Base-by-base conservation (phyloP, 306 rosid genomes). In the Cucumis hystrix region DNA sequence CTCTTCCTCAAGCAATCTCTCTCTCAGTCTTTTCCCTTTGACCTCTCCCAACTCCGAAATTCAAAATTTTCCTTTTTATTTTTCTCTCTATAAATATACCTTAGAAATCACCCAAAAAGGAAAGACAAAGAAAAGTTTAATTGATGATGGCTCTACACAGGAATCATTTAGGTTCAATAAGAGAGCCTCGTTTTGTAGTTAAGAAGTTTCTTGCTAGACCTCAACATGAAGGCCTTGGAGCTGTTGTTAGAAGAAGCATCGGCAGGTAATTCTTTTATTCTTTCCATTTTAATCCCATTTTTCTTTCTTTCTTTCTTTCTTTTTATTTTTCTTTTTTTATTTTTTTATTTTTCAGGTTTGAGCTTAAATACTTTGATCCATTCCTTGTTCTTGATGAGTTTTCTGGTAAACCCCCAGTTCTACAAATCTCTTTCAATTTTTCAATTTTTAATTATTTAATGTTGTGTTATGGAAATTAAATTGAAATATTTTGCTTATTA, bases 191-290 rank as follows among this genome's bases (percentile, higher is more conserved):
- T 74, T 69, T 25, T 64, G 95, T 94, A 20, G 84, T 85, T 35
- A 86, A 88, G 66, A 90, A 90, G 74, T 90, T 94, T 85, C 84
- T 91, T 83, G 96, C 98, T 12, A 85, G 90, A 79, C 96, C 96
- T 81, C 98, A 91, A 77, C 90, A 59, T 79, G 98, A 94, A 85
- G 98, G 98, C 59, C 84, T 83, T 39, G 98, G 96, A 2, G 98
- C 98, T 23, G 85, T 89, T 87, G 98, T 94, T 55, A 87, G 98
- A 80, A 89, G 98, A 83, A 94, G 98, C 91, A 91, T 94, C 58
- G 98, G 98, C 78, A 64, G 98, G 98, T 90, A 81, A 62, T 35
- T 67, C 25, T 47, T 18, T 13, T 77, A 6, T 8, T 23, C 25
- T 73, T 61, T 61, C 11, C 45, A 18, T 9, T 15, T 80, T 81